A percentile compares a stretch with the other conserved stretches of the same genome.
Evolutionary conservation across 768 basidiomycete genomes (phyloP).

Genomic region (Mycena rebaudengoi): DNA sequence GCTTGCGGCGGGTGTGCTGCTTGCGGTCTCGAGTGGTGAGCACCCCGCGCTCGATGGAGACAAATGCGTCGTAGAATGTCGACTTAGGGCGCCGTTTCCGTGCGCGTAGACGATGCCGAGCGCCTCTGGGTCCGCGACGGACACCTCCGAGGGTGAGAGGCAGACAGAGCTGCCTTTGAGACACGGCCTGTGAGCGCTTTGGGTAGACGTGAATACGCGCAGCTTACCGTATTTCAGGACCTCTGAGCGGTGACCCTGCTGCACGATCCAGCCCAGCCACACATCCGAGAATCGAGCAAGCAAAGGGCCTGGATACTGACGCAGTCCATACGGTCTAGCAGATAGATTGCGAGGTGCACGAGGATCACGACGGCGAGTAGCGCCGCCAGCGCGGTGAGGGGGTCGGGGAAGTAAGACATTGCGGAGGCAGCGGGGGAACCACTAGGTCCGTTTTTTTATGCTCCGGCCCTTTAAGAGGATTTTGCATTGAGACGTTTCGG

Average conservation of each 20-base stretch:
- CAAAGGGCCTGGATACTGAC: slow-evolving; percentile 70
- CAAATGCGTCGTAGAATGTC: slow-evolving; percentile 80
- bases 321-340: slow-evolving; percentile 69
- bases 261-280: slow-evolving; percentile 74
- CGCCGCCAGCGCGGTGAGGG: slow-evolving; percentile 1
- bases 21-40: slow-evolving; percentile 80
- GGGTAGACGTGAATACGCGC: not conserved
- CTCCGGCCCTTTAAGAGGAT: no score
- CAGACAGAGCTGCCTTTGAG: slow-evolving; percentile 69
- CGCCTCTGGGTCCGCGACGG: slow-evolving; percentile 79
- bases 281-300: slow-evolving; percentile 75
- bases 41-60: slow-evolving; percentile 72
- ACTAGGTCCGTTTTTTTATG: no score
- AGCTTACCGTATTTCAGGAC: slow-evolving; percentile 70
- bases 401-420: slow-evolving; percentile 29
- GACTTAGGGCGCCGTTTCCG: slow-evolving; percentile 84
- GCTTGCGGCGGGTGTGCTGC: slow-evolving; percentile 86
- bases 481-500: no score
- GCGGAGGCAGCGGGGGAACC: not conserved
- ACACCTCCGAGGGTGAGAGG: slow-evolving; percentile 78
- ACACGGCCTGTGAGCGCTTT: not conserved
- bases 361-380: slow-evolving; percentile 41
- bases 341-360: slow-evolving; percentile 56
- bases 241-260: slow-evolving; percentile 79
- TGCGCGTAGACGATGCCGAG: slow-evolving; percentile 79